Base-by-base conservation (phyloP, 2,329 filamentous ascomycete species). In the Neonectria sp. region DNA sequence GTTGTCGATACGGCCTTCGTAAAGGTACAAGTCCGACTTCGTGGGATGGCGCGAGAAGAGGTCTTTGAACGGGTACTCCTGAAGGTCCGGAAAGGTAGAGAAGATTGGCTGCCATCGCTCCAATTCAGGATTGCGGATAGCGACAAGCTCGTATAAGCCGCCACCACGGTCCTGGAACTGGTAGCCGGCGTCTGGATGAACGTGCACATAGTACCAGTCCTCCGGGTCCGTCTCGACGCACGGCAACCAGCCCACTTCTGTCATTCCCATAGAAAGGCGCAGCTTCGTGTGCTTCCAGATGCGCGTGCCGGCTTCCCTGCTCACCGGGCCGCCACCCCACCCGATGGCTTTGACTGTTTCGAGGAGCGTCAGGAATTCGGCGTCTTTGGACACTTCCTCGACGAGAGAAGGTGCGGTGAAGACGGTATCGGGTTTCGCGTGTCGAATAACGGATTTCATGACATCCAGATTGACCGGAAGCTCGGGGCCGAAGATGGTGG, bases 11-110 rank as follows among this genome's bases (percentile, higher is more conserved):
- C 56, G 43, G n/a, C 43, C 45, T 15, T 51, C 15, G 17, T 59
- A 59, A n/a, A 35, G 27, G 15, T 17, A 59, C 25, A 33, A 11
- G 17, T 48, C 45, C 27, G 27, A 15, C 6, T 35, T 59, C 11
- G 56, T 59, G 9, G 56, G 56, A 25, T 59, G 56, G 4, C n/a
- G 24, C 13, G 45, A 49, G 29, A 21, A 59, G 12, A 49, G 31
- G 45, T 59, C 56, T 27, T 59, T 59, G 4, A 49, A 21, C 4
- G 24, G 24, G 13, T 21, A 49, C 6, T 49, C 29, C 25, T 59
- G 43, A 6, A 51, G 27, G n/a, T 59, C 45, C 24, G 56, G 56
- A 51, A 59, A 59, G 7, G 56, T 59, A 31, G 15, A 24, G 45
- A 59, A 59, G 25, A 59, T 49, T 17, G 25, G 25, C 45, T 59